These are phyloP conservation scores for Hura crepitans DNA, from an alignment of 441 rosid species.

Conservation along the genomic window DNA sequence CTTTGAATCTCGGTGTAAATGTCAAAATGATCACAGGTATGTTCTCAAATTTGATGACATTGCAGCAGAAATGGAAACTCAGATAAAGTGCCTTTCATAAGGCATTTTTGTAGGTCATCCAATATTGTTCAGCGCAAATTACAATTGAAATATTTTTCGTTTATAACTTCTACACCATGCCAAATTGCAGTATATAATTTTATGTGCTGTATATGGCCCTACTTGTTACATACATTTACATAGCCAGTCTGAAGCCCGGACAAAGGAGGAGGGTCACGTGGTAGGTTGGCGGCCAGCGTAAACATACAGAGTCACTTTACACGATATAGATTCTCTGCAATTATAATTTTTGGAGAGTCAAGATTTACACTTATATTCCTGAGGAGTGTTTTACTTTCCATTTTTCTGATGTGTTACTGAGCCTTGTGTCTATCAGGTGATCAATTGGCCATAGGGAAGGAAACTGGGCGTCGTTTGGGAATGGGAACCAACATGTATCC, in stretches of 20 bases:
- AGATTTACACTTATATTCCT: neutral
- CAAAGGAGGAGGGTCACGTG: no score
- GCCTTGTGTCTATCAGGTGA: conserved; percentile 53
- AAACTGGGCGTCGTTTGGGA: conserved; percentile 94
- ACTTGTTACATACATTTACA: no score
- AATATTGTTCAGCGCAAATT: no score
- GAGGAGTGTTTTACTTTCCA: conserved; percentile 7
- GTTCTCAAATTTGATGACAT: conserved; percentile 14
- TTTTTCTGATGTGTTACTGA: conserved; percentile 16
- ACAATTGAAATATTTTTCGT: no score
- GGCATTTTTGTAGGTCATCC: neutral
- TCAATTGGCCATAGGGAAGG: conserved; percentile 93
- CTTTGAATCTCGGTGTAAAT: conserved; percentile 88
- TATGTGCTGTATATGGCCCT: neutral
- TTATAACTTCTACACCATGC: neutral
- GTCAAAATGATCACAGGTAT: conserved; percentile 97
- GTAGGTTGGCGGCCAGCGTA: no score
- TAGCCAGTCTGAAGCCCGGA: no score
- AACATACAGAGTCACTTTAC: no score
- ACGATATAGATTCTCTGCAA: neutral
- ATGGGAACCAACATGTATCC: conserved; percentile 99
- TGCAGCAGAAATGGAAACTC: neutral
- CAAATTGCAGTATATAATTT: neutral
- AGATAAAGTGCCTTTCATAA: neutral
- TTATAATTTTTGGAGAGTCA: neutral